Evolutionary conservation across 768 basidiomycete species (phyloP), one percentile per base, ranked within the genome.

Genomic region (Crassisporium funariophilum): DNA sequence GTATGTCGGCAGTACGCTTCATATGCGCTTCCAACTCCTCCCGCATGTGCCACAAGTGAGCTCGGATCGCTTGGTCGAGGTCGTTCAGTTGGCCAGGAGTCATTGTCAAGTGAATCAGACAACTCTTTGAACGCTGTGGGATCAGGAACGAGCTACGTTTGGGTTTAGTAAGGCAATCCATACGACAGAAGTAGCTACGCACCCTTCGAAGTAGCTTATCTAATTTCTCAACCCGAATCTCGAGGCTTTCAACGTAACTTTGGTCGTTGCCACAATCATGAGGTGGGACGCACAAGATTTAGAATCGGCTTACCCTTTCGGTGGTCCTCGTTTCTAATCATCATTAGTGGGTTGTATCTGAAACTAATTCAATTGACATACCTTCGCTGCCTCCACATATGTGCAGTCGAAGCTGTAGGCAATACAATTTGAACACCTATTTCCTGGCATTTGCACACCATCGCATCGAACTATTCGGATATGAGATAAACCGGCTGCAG

Each of bases 311-410:
- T 50, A 83, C 78, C 80, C 79, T 65, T 83, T 81, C 5, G 81
- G 77, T 33, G 81, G 83, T 2, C 83, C 83, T 13, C 83, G 79
- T 66, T 75, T 77, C 75, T 77, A 50, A 46, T 21, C 34, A 23
- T 16, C 10, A 25, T 49, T 27, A 24, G 46, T 44, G 5, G 49
- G 27, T 40, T 35, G 34, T 1, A 9, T 44, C n/a, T 4, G 11
- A 25, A 15, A 46, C 56, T 58, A 71, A 23, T 16, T 40, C 20
- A 25, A 2, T 27, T 19, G 39, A 41, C 75, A 34, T 50, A 83
- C 83, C 76, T 84, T 85, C 19, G 83, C 83, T 1, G 81, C 76
- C 60, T 86, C 83, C 40, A 84, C 68, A 61, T 89, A 87, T 0
- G 81, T 83, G 66, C 86, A 89, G 4, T 83, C 79, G 31, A 76